Conservation (phyloP, 192 early-diverging fungal genomes). For the Coemansia sp. region DNA sequence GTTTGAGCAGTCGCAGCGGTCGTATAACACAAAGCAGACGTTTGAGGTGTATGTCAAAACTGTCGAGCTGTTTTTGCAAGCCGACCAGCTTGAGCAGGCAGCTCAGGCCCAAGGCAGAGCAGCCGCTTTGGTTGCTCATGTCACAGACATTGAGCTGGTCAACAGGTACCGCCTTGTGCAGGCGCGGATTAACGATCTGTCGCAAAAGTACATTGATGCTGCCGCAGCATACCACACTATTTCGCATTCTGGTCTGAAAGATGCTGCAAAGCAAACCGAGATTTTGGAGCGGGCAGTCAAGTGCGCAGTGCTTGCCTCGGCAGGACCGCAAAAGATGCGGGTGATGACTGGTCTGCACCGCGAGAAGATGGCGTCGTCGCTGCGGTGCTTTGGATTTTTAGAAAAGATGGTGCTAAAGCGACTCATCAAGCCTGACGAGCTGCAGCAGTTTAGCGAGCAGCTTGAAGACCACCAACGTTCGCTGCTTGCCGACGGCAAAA, state of each 20-base stretch:
- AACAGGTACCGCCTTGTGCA: conserved; percentile 79
- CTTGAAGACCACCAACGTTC: conserved; percentile 81
- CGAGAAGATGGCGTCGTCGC: conserved; percentile 84
- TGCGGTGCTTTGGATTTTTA: conserved; percentile 72
- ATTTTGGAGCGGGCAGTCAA: conserved; percentile 75
- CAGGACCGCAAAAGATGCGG: conserved; percentile 85
- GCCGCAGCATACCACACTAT: conserved; percentile 82
- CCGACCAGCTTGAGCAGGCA: conserved; percentile 77
- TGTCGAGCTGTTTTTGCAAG: conserved; percentile 80
- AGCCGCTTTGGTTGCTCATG: conserved; percentile 60
- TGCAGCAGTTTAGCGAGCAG: conserved; percentile 71
- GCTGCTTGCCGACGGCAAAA: conserved; percentile 68
- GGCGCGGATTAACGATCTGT: conserved; percentile 80
- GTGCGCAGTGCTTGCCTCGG: conserved; percentile 87
- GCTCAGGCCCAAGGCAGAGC: conserved; percentile 85
- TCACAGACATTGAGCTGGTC: conserved; percentile 54
- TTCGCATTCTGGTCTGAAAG: conserved; percentile 67
- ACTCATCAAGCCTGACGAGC: conserved; percentile 73
- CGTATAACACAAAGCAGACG: conserved; percentile 63
- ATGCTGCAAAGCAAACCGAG: conserved; percentile 60
- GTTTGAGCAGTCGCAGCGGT: conserved; percentile 85
- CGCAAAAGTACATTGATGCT: conserved; percentile 83
- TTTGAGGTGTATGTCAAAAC: conserved; percentile 82
- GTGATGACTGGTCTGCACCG: conserved; percentile 87
- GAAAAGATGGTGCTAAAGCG: conserved; percentile 95